Percentiles rank a stretch among this genome's conserved stretches.
Conservation (phyloP, 805 yeast genomes). For the Metschnikowia kofuensis region DNA sequence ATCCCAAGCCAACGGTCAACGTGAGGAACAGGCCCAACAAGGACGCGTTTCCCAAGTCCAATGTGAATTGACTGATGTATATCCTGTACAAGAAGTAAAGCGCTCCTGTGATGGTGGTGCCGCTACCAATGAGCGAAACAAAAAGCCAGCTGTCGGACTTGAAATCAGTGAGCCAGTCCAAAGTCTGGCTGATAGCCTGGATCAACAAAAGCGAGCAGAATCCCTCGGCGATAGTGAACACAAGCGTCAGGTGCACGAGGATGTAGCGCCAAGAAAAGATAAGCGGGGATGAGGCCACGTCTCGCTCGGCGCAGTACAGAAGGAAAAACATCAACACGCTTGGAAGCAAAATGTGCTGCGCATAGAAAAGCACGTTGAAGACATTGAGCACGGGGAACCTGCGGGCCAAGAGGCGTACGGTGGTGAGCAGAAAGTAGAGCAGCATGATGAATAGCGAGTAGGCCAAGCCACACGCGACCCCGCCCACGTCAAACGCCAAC, state of each 20-base stretch:
- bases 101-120: slow-evolving; percentile 71
- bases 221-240: slow-evolving; percentile 88
- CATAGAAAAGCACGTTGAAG: slow-evolving; percentile 58
- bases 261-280: slow-evolving; percentile 69
- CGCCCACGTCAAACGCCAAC: slow-evolving; percentile 91
- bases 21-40: slow-evolving; percentile 84
- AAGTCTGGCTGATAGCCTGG: slow-evolving; percentile 85
- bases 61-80: slow-evolving; percentile 69
- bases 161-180: slow-evolving; percentile 59
- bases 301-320: slow-evolving; percentile 11
- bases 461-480: slow-evolving; percentile 83
- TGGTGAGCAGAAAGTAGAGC: slow-evolving; percentile 69
- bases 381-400: slow-evolving; percentile 42
- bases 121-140: slow-evolving; percentile 65
- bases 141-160: slow-evolving; percentile 80
- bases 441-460: slow-evolving; percentile 62
- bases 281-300: slow-evolving; percentile 16
- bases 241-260: slow-evolving; percentile 78
- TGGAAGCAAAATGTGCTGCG: slow-evolving; percentile 83
- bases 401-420: slow-evolving; percentile 57
- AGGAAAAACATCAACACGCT: slow-evolving; percentile 70
- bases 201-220: slow-evolving; percentile 88
- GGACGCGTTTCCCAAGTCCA: slow-evolving; percentile 74
- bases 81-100: slow-evolving; percentile 79
- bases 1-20: slow-evolving; percentile 65